Percentiles rank a stretch among this genome's conserved stretches.
These are phyloP conservation scores for Backusella australiensis DNA, from an alignment of 192 early-diverging fungal species.

Conservation along the genomic window DNA sequence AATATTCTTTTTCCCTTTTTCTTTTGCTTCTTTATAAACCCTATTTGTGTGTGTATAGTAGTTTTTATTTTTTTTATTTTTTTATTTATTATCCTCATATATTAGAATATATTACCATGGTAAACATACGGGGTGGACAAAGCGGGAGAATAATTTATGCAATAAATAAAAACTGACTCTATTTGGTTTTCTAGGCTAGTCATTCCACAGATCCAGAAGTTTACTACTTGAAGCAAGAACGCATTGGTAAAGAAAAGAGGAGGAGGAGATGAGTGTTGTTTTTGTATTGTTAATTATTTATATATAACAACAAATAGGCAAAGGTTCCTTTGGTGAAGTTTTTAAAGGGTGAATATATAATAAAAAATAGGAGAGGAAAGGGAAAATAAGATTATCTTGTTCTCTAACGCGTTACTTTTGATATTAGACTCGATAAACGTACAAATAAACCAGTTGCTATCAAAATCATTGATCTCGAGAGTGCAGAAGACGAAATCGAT, in stretches of 20 bases:
- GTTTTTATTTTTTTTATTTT: not conserved
- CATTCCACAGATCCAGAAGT: slow-evolving; percentile 59
- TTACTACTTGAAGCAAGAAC: slow-evolving; percentile 64
- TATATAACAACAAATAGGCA: slow-evolving; percentile 37
- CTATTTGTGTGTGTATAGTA: not conserved
- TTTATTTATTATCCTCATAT: not conserved
- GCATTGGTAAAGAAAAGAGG: slow-evolving; percentile 49
- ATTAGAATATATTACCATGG: not conserved
- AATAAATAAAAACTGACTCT: not conserved
- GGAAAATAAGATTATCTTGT: not conserved
- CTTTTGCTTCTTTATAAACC: not conserved
- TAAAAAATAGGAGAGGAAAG: not conserved
- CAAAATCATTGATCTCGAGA: slow-evolving; percentile 97
- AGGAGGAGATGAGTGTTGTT: not conserved
- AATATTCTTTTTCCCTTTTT: slow-evolving; percentile 1
- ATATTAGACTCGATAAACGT: slow-evolving; percentile 56
- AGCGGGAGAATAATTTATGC: not conserved
- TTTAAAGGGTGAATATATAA: slow-evolving; percentile 63
- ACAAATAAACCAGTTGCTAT: slow-evolving; percentile 84
- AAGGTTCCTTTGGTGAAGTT: slow-evolving; percentile 83
- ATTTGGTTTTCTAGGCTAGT: not conserved
- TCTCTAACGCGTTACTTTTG: not conserved
- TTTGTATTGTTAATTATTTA: not conserved
- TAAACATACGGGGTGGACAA: not conserved
- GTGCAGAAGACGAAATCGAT: slow-evolving; percentile 96